phyloP scores from a whole-genome alignment of 2,329 filamentous ascomycete species.

The Neophaeococcomyces aloes region DNA sequence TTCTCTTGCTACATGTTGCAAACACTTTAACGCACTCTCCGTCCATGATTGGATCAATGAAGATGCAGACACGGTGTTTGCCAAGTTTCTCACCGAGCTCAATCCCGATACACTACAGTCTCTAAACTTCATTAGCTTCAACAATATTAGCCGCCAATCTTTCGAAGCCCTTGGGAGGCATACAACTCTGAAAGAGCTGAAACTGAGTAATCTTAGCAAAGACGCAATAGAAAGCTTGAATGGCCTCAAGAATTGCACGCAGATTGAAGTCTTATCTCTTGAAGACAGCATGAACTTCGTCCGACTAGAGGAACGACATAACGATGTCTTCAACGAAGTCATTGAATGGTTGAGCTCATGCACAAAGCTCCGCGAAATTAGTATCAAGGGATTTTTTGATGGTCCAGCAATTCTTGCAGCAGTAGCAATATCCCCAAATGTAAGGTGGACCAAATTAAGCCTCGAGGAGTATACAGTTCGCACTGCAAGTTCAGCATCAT shows the following conservation, averaged over 20 bases:
- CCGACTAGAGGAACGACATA: constrained; percentile 42
- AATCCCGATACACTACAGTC: constrained; percentile 46
- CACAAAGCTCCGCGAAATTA: constrained; percentile 39
- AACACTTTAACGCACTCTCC: constrained; percentile 49
- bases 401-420: constrained; percentile 32
- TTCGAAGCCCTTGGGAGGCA: constrained; percentile 45
- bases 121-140: constrained; percentile 49
- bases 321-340: constrained; percentile 43
- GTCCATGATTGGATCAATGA: constrained; percentile 42
- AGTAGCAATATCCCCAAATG: constrained; percentile 21
- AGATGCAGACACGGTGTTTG: constrained; percentile 48
- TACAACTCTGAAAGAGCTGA: constrained; percentile 42
- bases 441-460: constrained; percentile 24
- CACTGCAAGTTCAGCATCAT: constrained; percentile 16
- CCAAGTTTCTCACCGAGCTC: constrained; percentile 48
- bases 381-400: constrained; percentile 41
- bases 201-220: constrained; percentile 38
- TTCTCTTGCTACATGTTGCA: constrained; percentile 49
- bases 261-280: constrained; percentile 41
- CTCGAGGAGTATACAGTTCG: constrained; percentile 24
- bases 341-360: constrained; percentile 48
- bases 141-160: constrained; percentile 44
- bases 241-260: constrained; percentile 39
- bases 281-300: constrained; percentile 35
- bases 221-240: constrained; percentile 41